Evolutionary conservation across 148 eudicot genomes (phyloP).

Genomic region (Camellia lanceoleosa): DNA sequence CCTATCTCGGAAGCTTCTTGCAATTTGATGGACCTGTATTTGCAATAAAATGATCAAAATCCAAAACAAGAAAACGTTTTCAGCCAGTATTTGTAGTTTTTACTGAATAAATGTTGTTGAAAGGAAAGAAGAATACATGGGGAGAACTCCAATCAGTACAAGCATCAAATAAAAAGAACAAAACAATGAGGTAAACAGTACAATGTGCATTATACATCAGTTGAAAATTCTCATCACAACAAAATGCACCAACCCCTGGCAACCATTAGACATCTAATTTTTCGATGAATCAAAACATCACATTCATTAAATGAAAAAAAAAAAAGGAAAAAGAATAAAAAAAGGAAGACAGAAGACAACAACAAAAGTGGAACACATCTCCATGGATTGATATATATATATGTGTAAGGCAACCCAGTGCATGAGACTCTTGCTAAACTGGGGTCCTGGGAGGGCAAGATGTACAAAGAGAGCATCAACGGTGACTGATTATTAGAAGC

Average conservation of each 20-base stretch:
- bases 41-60: constrained; percentile 13
- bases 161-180: background rate
- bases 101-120: background rate
- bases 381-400: too few species aligned
- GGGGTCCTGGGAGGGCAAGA: too few species aligned
- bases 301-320: constrained; percentile 1
- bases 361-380: too few species aligned
- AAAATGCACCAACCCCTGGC: background rate
- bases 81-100: background rate
- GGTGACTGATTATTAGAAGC: too few species aligned
- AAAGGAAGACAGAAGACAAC: too few species aligned
- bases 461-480: too few species aligned
- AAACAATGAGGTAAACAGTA: too few species aligned
- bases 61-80: background rate
- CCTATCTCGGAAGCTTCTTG: constrained; percentile 77
- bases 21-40: constrained; percentile 85
- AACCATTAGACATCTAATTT: background rate
- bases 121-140: background rate
- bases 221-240: too few species aligned
- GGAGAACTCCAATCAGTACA: background rate
- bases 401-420: too few species aligned
- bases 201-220: too few species aligned
- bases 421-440: too few species aligned
- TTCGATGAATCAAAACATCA: background rate
- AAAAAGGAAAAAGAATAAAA: too few species aligned